phyloP scores from a whole-genome alignment of 768 basidiomycete genomes.

The Rickenella mellea region DNA sequence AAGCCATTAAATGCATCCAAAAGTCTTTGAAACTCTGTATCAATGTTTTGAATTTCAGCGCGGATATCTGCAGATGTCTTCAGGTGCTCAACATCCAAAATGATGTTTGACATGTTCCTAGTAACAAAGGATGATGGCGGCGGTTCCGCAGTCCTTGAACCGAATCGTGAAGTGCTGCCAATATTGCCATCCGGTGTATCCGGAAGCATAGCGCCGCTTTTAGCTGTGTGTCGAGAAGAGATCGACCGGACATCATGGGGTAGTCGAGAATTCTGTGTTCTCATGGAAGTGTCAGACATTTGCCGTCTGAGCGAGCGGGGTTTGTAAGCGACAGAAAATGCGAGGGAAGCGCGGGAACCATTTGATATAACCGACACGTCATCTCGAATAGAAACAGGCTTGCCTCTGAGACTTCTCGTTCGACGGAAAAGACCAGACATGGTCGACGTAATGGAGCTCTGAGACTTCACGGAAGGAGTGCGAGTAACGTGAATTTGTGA shows the following conservation, averaged over 20 bases:
- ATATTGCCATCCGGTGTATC: slow-evolving; percentile 13
- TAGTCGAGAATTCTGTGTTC: slow-evolving; percentile 24
- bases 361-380: slow-evolving; percentile 10
- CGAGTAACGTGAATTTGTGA: slow-evolving; percentile 26
- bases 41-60: slow-evolving; percentile 56
- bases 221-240: slow-evolving; percentile 11
- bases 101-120: slow-evolving; percentile 21
- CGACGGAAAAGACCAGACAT: slow-evolving; percentile 44
- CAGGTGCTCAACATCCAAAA: slow-evolving; percentile 47
- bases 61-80: slow-evolving; percentile 56
- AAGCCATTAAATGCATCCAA: slow-evolving; percentile 77
- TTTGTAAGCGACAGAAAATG: slow-evolving; percentile 13
- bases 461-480: slow-evolving; percentile 44
- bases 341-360: slow-evolving; percentile 17
- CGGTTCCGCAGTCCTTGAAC: slow-evolving; percentile 10
- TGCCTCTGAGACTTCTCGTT: slow-evolving; percentile 17
- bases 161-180: slow-evolving; percentile 25
- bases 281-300: slow-evolving; percentile 26
- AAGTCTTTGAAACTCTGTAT: slow-evolving; percentile 59
- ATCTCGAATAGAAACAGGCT: slow-evolving; percentile 11
- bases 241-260: neutral
- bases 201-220: slow-evolving; percentile 17
- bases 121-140: slow-evolving; percentile 23
- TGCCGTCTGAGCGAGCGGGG: slow-evolving; percentile 10
- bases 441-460: slow-evolving; percentile 40